Base-by-base conservation (phyloP, 306 rosid genomes). In the Gastrolobium villosum region DNA sequence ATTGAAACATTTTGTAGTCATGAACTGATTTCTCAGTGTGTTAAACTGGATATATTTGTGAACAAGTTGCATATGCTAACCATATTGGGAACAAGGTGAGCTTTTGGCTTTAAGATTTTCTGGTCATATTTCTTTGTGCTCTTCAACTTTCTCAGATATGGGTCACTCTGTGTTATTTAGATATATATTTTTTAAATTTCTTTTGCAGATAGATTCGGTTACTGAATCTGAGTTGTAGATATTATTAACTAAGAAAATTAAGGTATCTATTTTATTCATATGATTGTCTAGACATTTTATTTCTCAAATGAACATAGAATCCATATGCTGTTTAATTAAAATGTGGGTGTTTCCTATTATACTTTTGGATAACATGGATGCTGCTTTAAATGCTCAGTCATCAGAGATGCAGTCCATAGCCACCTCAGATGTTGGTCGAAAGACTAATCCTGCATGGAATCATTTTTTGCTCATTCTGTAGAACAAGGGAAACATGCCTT, bases 31-130 rank as follows among this genome's bases (percentile, higher is more conserved):
- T 88, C 86, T 6, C 78, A 53, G 9, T 75, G 81, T 75, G 90
- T 90, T 69, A 90, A 90, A 76, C 83, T 88, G 66, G 90, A 90
- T 69, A 90, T 89, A 57, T 89, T 90, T 80, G 94, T 90, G 43
- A 90, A 70, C 94, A 90, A 81, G 84, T 90, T 50, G 94, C 92
- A 28, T 88, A 86, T 79, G 92, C 90, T 63, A 92, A 88, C 59
- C 85, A 89, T 65, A 82, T 90, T 76, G 53, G 86, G 72, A 86
- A 90, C 82, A 86, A 90, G 90, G 92, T 84, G 43, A 65, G 61
- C 26, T 59, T 74, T 74, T 65, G 11, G 35, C 44, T 59, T 46
- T 49, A 15, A 61, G 67, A 4, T 7, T 8, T 50, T 54, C 20
- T 57, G 46, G 15, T 53, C 31, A 20, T 75, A 7, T 11, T 40